These are phyloP conservation scores for Beauveria sp. DNA, from an alignment of 2,329 filamentous ascomycete genomes.

Conservation along the genomic window DNA sequence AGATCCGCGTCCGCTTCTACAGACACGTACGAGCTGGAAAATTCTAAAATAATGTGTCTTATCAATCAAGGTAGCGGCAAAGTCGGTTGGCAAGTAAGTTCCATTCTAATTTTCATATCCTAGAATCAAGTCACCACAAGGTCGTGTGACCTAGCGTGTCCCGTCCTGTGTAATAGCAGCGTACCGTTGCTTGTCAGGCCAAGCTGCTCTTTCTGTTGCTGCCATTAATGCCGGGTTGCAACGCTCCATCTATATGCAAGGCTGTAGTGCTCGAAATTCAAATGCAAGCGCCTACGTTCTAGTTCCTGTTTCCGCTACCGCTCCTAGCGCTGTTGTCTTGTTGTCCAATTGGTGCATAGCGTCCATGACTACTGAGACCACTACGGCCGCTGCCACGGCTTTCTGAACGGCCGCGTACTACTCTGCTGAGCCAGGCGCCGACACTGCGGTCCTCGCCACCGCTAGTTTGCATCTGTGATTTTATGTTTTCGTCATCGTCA, in stretches of 20 bases:
- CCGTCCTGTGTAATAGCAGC: neutral
- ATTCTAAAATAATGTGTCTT: neutral
- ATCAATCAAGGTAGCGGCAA: neutral
- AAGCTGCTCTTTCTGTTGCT: neutral
- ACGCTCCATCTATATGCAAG: slow-evolving; percentile 6
- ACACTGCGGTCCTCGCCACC: slow-evolving; percentile 34
- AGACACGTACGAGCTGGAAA: too few relatives aligned
- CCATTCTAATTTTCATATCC: neutral
- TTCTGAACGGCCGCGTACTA: slow-evolving; percentile 32
- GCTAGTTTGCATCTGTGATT: slow-evolving; percentile 29
- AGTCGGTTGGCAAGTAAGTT: neutral
- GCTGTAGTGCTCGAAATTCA: slow-evolving; percentile 23
- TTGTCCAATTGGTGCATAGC: slow-evolving; percentile 35
- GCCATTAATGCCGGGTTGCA: neutral
- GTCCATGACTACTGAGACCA: slow-evolving; percentile 31
- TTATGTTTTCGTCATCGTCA: slow-evolving; percentile 44
- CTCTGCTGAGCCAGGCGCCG: slow-evolving; percentile 41
- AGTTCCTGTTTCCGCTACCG: slow-evolving; percentile 19
- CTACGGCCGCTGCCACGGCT: slow-evolving; percentile 30
- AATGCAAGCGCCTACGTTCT: slow-evolving; percentile 25
- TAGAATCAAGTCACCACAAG: neutral
- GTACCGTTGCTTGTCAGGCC: neutral
- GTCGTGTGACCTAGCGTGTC: neutral
- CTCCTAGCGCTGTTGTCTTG: slow-evolving; percentile 26
- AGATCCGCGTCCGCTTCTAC: too few relatives aligned